Conservation (phyloP, 768 basidiomycete genomes). For the Cantharellus anzutake region DNA sequence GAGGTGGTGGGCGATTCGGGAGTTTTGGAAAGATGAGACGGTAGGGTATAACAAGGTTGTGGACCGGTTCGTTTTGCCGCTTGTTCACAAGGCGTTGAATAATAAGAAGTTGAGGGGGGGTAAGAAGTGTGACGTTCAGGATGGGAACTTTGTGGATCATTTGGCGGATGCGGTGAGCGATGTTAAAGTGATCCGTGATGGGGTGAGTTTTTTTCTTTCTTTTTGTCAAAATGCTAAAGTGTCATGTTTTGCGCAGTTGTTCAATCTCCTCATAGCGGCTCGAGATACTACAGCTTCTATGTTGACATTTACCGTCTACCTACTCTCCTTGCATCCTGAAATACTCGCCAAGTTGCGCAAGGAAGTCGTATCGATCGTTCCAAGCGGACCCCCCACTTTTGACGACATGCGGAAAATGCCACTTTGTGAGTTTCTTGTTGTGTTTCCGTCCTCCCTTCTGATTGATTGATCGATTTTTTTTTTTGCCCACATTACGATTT, state of each 20-base stretch:
- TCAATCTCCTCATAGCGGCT: constrained; percentile 4
- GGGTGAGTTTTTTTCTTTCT: too few relatives aligned
- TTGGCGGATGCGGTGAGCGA: too few relatives aligned
- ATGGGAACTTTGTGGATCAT: too few relatives aligned
- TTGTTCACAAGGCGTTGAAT: too few relatives aligned
- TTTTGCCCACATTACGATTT: constrained; percentile 8
- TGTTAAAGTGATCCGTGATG: too few relatives aligned
- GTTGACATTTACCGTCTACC: constrained; percentile 16
- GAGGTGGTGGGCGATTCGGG: too few relatives aligned
- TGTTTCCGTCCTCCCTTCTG: background rate
- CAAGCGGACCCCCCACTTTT: constrained; percentile 24
- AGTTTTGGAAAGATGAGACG: too few relatives aligned
- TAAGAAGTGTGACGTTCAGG: too few relatives aligned
- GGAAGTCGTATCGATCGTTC: constrained; percentile 8
- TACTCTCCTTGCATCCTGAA: constrained; percentile 13
- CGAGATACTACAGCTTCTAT: constrained; percentile 10
- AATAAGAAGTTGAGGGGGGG: too few relatives aligned
- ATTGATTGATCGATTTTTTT: background rate
- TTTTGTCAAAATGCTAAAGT: background rate
- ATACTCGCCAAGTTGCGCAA: constrained; percentile 8
- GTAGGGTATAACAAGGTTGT: background rate
- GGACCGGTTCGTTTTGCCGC: background rate
- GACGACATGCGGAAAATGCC: constrained; percentile 39
- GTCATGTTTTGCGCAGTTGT: background rate
- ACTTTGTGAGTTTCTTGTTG: constrained; percentile 31